Percentiles rank a stretch among this genome's conserved stretches.
Conservation (phyloP, 768 basidiomycete genomes). For the Rhizopogon salebrosus region DNA sequence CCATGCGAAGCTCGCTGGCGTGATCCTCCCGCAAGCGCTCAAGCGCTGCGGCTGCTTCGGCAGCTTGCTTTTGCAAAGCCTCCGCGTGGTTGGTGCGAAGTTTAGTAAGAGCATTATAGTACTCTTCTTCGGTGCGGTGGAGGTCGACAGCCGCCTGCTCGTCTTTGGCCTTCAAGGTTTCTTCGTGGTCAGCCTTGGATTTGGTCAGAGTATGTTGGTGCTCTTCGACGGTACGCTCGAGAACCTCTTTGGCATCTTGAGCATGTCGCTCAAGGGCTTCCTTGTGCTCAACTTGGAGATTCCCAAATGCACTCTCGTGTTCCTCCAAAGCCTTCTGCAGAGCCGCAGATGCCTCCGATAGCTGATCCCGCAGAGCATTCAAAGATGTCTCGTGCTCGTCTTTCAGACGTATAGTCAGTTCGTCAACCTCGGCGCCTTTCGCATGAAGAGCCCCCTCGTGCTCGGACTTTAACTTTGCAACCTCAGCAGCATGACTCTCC, state of each 20-base stretch:
- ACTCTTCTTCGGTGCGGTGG: slow-evolving; percentile 72
- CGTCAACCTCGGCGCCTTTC: slow-evolving; percentile 39
- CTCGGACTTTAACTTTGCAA: slow-evolving; percentile 41
- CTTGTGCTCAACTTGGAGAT: slow-evolving; percentile 49
- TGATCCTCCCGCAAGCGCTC: slow-evolving; percentile 76
- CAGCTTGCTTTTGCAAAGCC: slow-evolving; percentile 54
- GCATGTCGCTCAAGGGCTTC: slow-evolving; percentile 48
- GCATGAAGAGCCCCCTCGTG: slow-evolving; percentile 40
- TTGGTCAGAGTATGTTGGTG: slow-evolving; percentile 50
- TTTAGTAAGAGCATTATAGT: slow-evolving; percentile 75
- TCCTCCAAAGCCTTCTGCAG: slow-evolving; percentile 49
- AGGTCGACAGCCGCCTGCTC: slow-evolving; percentile 52
- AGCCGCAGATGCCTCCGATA: slow-evolving; percentile 35
- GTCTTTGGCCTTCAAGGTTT: slow-evolving; percentile 54
- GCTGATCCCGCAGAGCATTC: slow-evolving; percentile 36
- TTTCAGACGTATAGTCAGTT: slow-evolving; percentile 40
- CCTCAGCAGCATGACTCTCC: slow-evolving; percentile 39
- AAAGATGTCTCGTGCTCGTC: slow-evolving; percentile 42
- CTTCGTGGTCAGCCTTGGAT: slow-evolving; percentile 48
- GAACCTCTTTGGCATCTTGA: slow-evolving; percentile 47
- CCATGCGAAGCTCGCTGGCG: slow-evolving; percentile 63
- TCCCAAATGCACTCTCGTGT: slow-evolving; percentile 57
- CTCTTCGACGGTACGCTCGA: slow-evolving; percentile 45
- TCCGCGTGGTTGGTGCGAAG: slow-evolving; percentile 69
- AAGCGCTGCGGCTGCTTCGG: slow-evolving; percentile 56